These are phyloP conservation scores for Aspergillus kassunensis DNA, from an alignment of 495 filamentous ascomycete species.

Conservation along the genomic window DNA sequence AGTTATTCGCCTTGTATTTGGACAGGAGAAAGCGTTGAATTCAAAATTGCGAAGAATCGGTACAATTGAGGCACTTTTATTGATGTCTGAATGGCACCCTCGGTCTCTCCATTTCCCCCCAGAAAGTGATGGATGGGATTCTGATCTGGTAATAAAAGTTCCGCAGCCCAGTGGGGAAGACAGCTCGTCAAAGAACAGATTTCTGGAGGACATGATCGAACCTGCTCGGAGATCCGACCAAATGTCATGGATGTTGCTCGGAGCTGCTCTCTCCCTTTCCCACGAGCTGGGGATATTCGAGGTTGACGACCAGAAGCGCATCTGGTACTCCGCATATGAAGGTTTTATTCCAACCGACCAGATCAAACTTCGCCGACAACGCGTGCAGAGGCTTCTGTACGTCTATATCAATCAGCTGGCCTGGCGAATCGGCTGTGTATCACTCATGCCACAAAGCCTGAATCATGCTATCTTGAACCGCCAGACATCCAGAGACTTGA, in stretches of 20 bases:
- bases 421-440: conserved; percentile 51
- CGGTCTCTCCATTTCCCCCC: conserved; percentile 51
- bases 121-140: conserved; percentile 48
- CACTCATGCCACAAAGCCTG: conserved; percentile 48
- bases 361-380: conserved; percentile 38
- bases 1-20: conserved; percentile 48
- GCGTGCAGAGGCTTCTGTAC: conserved; percentile 45
- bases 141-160: conserved; percentile 30
- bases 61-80: conserved; percentile 48
- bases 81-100: conserved; percentile 57
- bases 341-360: conserved; percentile 33
- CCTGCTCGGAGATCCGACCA: conserved; percentile 50
- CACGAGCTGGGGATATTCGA: conserved; percentile 52
- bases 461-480: conserved; percentile 39
- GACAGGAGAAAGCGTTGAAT: conserved; percentile 46
- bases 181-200: conserved; percentile 29
- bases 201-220: conserved; percentile 48
- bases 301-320: conserved; percentile 28
- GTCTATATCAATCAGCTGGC: conserved; percentile 53
- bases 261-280: conserved; percentile 47
- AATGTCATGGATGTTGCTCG: conserved; percentile 57
- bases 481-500: conserved; percentile 26
- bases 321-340: conserved; percentile 18
- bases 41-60: conserved; percentile 46
- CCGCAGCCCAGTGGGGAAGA: conserved; percentile 20